Evolutionary conservation across 345 rosid species (phyloP).

Genomic region (Psidium friedrichsthalianum): DNA sequence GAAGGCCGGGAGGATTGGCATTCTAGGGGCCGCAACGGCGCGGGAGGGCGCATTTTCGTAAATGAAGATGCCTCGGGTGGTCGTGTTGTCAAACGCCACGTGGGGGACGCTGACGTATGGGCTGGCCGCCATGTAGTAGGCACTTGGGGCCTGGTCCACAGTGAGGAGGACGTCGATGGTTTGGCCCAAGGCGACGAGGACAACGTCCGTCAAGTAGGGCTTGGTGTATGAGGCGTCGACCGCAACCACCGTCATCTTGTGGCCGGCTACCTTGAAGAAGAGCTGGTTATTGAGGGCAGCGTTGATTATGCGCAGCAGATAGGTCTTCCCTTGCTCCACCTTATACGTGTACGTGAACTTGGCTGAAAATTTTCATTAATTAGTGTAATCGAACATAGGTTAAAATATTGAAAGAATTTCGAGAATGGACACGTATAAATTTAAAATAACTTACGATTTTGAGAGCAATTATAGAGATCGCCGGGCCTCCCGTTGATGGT

Average conservation of each 20-base stretch:
- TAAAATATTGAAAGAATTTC: not conserved
- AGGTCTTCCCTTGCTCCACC: constrained; percentile 59
- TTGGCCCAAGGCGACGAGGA: constrained; percentile 64
- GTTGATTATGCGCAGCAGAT: constrained; percentile 74
- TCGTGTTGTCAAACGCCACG: constrained; percentile 36
- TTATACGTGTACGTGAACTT: constrained; percentile 28
- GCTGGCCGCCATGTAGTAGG: constrained; percentile 76
- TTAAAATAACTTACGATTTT: constrained; percentile 24
- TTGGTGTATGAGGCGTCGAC: constrained; percentile 63
- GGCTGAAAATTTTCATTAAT: not conserved
- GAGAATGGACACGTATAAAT: not conserved
- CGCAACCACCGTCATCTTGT: constrained; percentile 65
- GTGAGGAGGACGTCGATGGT: constrained; percentile 56
- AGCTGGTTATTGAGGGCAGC: constrained; percentile 85
- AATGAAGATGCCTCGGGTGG: constrained; percentile 55
- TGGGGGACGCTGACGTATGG: constrained; percentile 45
- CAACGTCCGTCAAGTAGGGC: constrained; percentile 56
- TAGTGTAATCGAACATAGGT: not conserved
- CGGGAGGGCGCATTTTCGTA: constrained; percentile 20
- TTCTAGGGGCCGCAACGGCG: constrained; percentile 10
- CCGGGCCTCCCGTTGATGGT: constrained; percentile 90
- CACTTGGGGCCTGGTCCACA: constrained; percentile 46
- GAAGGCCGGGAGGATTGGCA: constrained; percentile 60
- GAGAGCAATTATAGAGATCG: constrained; percentile 74
- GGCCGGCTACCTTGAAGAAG: constrained; percentile 87